These are phyloP conservation scores for Botrytis deweyae DNA, from an alignment of 2,329 filamentous ascomycete species.

Conservation along the genomic window DNA sequence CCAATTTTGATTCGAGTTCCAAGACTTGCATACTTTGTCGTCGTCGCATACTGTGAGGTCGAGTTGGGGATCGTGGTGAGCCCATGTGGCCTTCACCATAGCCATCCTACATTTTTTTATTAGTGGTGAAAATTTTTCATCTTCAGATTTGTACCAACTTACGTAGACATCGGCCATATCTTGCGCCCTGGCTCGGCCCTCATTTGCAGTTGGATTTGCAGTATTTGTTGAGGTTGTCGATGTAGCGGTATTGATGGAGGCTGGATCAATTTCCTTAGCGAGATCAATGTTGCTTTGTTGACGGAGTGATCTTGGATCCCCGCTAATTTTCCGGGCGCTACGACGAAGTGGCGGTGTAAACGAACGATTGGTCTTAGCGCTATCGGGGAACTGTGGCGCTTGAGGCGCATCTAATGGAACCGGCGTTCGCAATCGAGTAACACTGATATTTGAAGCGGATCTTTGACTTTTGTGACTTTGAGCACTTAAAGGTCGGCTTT, in stretches of 20 bases:
- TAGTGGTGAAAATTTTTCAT: slow-evolving; percentile 31
- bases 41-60: slow-evolving; percentile 92
- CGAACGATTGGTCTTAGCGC: slow-evolving; percentile 54
- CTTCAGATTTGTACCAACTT: slow-evolving; percentile 49
- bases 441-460: slow-evolving; percentile 34
- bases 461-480: slow-evolving; percentile 31
- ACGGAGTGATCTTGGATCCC: slow-evolving; percentile 71
- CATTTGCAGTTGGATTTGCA: slow-evolving; percentile 78
- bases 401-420: slow-evolving; percentile 29
- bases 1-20: slow-evolving; percentile 82
- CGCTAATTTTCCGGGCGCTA: slow-evolving; percentile 65
- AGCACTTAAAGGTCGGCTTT: slow-evolving; percentile 35
- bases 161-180: slow-evolving; percentile 94
- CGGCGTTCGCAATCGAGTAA: slow-evolving; percentile 38
- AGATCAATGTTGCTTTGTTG: slow-evolving; percentile 49
- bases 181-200: slow-evolving; percentile 79
- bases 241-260: slow-evolving; percentile 42
- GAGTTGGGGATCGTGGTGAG: slow-evolving; percentile 87
- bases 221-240: slow-evolving; percentile 46
- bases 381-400: slow-evolving; percentile 59
- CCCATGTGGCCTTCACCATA: slow-evolving; percentile 83
- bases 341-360: slow-evolving; percentile 70
- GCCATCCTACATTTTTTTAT: slow-evolving; percentile 66
- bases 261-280: slow-evolving; percentile 47
- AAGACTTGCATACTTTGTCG: slow-evolving; percentile 97